Conservation (phyloP, 352 stramenopile genomes). For the Globisporangium lucens region DNA sequence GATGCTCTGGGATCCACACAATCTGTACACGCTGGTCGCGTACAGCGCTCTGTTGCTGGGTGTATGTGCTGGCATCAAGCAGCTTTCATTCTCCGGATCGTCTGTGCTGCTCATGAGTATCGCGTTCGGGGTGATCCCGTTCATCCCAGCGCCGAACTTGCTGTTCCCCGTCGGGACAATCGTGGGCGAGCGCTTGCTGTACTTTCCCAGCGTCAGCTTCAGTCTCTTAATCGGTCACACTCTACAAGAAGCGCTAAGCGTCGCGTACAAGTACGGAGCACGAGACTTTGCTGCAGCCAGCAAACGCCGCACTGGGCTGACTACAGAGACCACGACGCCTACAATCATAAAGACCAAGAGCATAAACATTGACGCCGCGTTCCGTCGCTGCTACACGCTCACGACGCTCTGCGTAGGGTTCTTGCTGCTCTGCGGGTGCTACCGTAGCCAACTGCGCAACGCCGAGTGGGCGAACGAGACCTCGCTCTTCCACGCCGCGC, state of each 20-base stretch:
- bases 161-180: constrained; percentile 90
- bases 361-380: background rate
- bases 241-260: constrained; percentile 27
- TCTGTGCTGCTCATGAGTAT: constrained; percentile 53
- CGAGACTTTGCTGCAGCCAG: background rate
- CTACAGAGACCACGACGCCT: background rate
- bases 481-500: constrained; percentile 50
- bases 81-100: constrained; percentile 17
- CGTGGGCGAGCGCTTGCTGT: constrained; percentile 89
- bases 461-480: constrained; percentile 61
- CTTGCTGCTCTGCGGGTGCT: constrained; percentile 31
- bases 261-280: constrained; percentile 21
- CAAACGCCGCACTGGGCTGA: background rate
- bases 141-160: constrained; percentile 89
- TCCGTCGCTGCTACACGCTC: constrained; percentile 8
- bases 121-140: constrained; percentile 79
- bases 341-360: background rate
- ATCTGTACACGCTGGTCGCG: constrained; percentile 50
- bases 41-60: constrained; percentile 52
- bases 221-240: constrained; percentile 54
- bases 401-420: constrained; percentile 20
- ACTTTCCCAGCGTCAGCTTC: constrained; percentile 88
- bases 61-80: constrained; percentile 17
- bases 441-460: constrained; percentile 52
- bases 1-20: constrained; percentile 47